A percentile compares a stretch with the other conserved stretches of the same genome.
Evolutionary conservation across 108 stramenopile genomes (phyloP).

Genomic region (Pseudonitzschia pungens): DNA sequence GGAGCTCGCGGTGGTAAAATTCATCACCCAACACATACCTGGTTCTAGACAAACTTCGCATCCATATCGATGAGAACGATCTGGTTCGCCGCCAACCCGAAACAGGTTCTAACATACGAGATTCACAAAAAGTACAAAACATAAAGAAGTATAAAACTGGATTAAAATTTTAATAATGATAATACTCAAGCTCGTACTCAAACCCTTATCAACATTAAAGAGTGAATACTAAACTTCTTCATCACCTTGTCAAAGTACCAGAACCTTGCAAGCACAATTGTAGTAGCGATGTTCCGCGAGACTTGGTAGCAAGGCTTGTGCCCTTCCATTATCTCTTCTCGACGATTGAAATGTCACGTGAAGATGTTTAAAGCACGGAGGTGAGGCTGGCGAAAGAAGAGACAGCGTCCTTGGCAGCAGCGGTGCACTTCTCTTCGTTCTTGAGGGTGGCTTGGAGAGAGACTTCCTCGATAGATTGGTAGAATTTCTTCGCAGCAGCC

Average conservation of each 20-base stretch:
- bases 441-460: constrained; percentile 57
- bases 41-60: no score
- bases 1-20: no score
- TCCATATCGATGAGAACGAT: no score
- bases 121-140: no score
- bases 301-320: neutral
- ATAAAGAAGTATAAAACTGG: neutral
- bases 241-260: neutral
- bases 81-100: no score
- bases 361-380: constrained; percentile 47
- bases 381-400: constrained; percentile 50
- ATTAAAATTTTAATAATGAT: constrained; percentile 6
- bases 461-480: constrained; percentile 73
- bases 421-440: constrained; percentile 59
- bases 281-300: neutral
- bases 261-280: neutral
- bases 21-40: no score
- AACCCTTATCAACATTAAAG: constrained; percentile 3
- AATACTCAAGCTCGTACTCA: constrained; percentile 7
- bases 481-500: constrained; percentile 70
- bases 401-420: constrained; percentile 46
- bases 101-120: no score
- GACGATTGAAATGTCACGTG: neutral
- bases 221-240: constrained; percentile 14
- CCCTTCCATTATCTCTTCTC: neutral